phyloP scores from a whole-genome alignment of 2,329 filamentous ascomycete species.

The Penicillium sclerotiorum region DNA sequence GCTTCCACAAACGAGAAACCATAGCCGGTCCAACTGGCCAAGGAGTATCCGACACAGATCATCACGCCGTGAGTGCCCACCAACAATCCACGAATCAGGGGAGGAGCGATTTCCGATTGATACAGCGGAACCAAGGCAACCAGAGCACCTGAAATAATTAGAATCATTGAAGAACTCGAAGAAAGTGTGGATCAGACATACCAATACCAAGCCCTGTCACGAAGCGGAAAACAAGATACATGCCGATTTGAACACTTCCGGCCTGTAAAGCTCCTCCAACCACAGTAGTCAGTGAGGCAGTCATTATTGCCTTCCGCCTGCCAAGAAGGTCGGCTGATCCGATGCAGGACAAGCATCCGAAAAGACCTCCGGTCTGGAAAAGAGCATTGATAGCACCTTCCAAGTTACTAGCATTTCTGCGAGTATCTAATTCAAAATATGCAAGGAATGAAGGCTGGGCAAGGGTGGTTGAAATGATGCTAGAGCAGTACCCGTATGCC shows the following conservation, averaged over 20 bases:
- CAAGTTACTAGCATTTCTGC: neutral
- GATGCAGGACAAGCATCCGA: neutral
- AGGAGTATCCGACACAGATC: neutral
- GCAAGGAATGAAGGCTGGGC: neutral
- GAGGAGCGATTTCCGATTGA: neutral
- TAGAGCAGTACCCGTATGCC: neutral
- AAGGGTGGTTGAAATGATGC: neutral
- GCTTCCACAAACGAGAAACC: neutral
- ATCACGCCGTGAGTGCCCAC: neutral
- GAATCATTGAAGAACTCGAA: no score
- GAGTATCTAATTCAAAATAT: neutral
- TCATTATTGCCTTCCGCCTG: no score
- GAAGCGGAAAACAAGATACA: neutral
- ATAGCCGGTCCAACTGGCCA: conserved; percentile 1
- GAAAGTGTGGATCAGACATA: no score
- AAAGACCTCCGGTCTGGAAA: neutral
- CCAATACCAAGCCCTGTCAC: neutral
- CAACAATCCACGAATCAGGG: neutral
- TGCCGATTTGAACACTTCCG: conserved; percentile 2
- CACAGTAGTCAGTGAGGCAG: no score
- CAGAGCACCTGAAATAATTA: no score
- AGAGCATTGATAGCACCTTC: neutral
- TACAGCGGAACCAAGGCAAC: neutral
- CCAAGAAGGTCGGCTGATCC: no score
- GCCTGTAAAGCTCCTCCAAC: neutral